phyloP scores from a whole-genome alignment of 2,329 filamentous ascomycete genomes.

The Xylaria digitata region DNA sequence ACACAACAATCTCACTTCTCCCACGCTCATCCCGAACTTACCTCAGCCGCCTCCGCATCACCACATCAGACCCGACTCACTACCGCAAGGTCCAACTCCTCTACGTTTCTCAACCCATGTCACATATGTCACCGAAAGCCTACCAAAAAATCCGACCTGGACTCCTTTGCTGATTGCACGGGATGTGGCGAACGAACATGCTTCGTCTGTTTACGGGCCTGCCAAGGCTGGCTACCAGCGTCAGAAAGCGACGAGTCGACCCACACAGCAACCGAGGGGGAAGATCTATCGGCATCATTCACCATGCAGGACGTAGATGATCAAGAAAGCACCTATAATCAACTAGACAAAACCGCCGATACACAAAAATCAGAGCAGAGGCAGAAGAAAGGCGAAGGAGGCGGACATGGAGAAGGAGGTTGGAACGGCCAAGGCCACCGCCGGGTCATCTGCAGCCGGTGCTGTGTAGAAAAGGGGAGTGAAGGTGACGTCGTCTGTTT shows the following conservation, averaged over 20 bases:
- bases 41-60: constrained; percentile 17
- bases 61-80: constrained; percentile 32
- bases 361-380: constrained; percentile 31
- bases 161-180: constrained; percentile 73
- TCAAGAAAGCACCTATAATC: constrained; percentile 32
- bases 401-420: constrained; percentile 53
- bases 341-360: neutral
- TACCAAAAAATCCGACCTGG: constrained; percentile 72
- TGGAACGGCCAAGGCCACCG: constrained; percentile 58
- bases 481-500: constrained; percentile 75
- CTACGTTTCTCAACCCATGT: constrained; percentile 63
- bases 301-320: constrained; percentile 63
- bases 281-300: constrained; percentile 58
- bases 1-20: constrained; percentile 43
- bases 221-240: constrained; percentile 61
- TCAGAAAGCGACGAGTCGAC: neutral
- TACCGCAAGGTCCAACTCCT: constrained; percentile 35
- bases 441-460: constrained; percentile 72
- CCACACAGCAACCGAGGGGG: constrained; percentile 35
- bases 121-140: constrained; percentile 76
- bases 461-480: constrained; percentile 72
- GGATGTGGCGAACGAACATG: constrained; percentile 72
- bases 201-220: constrained; percentile 75
- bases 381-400: constrained; percentile 43
- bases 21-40: constrained; percentile 44